Percentiles rank a stretch among this genome's conserved stretches.
These are phyloP conservation scores for Odonthalia washingtoniensis DNA, from an alignment of 31 red algal species.

Conservation along the genomic window DNA sequence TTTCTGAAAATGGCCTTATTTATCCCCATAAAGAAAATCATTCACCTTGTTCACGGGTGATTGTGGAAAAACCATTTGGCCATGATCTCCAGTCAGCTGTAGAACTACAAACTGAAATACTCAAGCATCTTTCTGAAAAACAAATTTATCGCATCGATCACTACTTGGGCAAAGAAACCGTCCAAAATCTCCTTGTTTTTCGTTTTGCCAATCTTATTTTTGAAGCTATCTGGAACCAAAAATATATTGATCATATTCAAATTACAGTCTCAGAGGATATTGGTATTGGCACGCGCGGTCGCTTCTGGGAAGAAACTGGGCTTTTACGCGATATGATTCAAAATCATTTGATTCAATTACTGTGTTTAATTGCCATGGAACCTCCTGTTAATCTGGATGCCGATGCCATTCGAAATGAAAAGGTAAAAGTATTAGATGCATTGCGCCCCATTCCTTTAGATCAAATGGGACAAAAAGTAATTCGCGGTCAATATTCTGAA, in stretches of 20 bases:
- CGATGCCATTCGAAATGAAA: conserved; percentile 95
- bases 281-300: conserved; percentile 89
- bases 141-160: conserved; percentile 97
- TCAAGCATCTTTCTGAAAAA: conserved; percentile 71
- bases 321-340: conserved; percentile 98
- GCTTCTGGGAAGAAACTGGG: conserved; percentile 94
- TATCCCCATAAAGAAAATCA: neutral
- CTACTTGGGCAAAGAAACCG: conserved; percentile 93
- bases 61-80: conserved; percentile 99
- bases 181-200: conserved; percentile 95
- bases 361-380: conserved; percentile 96
- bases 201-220: conserved; percentile 96
- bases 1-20: conserved; percentile 3
- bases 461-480: conserved; percentile 66
- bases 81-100: conserved; percentile 72
- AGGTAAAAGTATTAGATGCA: conserved; percentile 90
- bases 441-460: conserved; percentile 63
- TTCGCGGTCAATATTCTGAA: conserved; percentile 34
- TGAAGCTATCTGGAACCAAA: conserved; percentile 94
- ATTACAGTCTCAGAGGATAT: conserved; percentile 93
- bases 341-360: conserved; percentile 95
- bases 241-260: conserved; percentile 89
- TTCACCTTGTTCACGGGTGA: conserved; percentile 78
- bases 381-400: conserved; percentile 84
- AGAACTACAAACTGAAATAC: conserved; percentile 51